A percentile compares a stretch with the other conserved stretches of the same genome.
These are phyloP conservation scores for Cercospora sp. DNA, from an alignment of 2,329 filamentous ascomycete genomes.

Conservation along the genomic window DNA sequence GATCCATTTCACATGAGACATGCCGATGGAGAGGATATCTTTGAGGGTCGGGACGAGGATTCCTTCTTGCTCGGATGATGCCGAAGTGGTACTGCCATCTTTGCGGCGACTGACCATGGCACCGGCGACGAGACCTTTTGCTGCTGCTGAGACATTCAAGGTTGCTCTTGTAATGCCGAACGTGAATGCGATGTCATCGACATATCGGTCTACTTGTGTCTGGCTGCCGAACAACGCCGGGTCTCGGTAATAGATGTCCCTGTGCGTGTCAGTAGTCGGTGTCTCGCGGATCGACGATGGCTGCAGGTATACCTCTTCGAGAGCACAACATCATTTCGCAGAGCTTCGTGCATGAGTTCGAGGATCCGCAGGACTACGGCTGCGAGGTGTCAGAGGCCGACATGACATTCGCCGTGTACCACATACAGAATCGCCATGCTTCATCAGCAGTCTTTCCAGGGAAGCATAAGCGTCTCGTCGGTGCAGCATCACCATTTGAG, in stretches of 20 bases:
- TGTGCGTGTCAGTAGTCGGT: conserved; percentile 40
- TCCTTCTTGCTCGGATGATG: conserved; percentile 52
- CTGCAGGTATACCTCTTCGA: conserved; percentile 55
- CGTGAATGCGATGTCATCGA: conserved; percentile 73
- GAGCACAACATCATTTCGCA: conserved; percentile 50
- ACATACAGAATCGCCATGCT: conserved; percentile 58
- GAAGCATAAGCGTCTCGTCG: conserved; percentile 44
- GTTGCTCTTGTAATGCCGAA: conserved; percentile 63
- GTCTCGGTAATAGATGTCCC: conserved; percentile 78
- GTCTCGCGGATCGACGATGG: neutral
- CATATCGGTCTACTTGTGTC: conserved; percentile 65
- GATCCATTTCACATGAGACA: conserved; percentile 60
- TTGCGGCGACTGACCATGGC: conserved; percentile 51
- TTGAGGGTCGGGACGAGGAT: conserved; percentile 59
- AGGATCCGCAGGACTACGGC: conserved; percentile 58
- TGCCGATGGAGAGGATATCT: conserved; percentile 53
- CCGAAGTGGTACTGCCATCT: conserved; percentile 48
- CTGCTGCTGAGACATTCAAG: conserved; percentile 71
- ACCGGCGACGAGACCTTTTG: conserved; percentile 70
- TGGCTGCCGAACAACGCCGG: conserved; percentile 71
- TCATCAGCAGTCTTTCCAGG: conserved; percentile 57
- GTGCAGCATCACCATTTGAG: conserved; percentile 14
- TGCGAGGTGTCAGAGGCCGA: conserved; percentile 31
- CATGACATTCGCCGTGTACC: neutral
- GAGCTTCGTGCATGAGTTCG: conserved; percentile 55